Percentiles rank a stretch among this genome's conserved stretches.
phyloP scores from a whole-genome alignment of 1,284 basidiomycete genomes.

The Trametes pubescens region DNA sequence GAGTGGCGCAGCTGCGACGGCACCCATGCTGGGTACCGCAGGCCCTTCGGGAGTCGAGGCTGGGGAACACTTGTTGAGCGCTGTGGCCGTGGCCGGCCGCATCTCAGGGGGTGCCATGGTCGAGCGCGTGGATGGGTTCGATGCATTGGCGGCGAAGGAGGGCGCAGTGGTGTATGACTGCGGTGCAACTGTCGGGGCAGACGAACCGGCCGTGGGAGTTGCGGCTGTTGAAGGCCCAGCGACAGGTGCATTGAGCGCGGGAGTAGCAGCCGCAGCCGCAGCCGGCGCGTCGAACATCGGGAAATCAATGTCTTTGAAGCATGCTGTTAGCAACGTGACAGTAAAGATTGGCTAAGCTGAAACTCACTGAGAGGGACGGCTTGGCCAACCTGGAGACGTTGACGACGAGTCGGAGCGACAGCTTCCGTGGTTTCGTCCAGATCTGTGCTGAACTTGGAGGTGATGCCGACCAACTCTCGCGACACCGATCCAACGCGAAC shows the following conservation, averaged over 20 bases:
- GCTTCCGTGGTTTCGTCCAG: not conserved
- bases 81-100: no score
- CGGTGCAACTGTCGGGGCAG: no score
- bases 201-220: not conserved
- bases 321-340: not conserved
- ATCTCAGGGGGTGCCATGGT: no score
- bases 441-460: not conserved
- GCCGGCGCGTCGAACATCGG: not conserved
- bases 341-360: not conserved
- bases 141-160: no score
- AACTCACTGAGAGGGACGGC: not conserved
- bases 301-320: not conserved
- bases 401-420: not conserved
- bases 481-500: not conserved
- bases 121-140: no score
- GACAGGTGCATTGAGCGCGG: not conserved
- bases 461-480: not conserved
- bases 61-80: no score
- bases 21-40: no score
- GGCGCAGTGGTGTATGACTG: no score
- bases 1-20: no score
- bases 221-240: not conserved
- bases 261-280: no score
- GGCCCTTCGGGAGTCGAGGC: no score
- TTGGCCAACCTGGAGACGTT: not conserved